phyloP scores from a whole-genome alignment of 805 yeast genomes.

The Teunomyces lycoperdinae region DNA sequence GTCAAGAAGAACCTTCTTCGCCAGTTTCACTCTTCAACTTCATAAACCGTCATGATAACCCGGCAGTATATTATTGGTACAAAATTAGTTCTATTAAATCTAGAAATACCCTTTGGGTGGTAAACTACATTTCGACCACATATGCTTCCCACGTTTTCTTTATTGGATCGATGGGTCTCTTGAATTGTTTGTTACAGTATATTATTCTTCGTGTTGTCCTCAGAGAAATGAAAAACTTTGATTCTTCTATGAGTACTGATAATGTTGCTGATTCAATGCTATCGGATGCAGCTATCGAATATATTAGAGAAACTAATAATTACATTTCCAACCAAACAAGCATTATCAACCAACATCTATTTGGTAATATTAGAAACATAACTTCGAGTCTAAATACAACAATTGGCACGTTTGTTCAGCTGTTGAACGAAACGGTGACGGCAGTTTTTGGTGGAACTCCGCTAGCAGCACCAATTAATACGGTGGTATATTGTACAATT shows the following conservation, averaged over 20 bases:
- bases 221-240: background rate
- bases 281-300: slow-evolving; percentile 1
- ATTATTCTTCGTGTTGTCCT: slow-evolving; percentile 36
- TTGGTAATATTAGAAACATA: slow-evolving; percentile 63
- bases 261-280: background rate
- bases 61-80: slow-evolving; percentile 5
- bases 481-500: slow-evolving; percentile 75
- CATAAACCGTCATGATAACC: slow-evolving; percentile 6
- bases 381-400: slow-evolving; percentile 61
- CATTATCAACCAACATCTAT: slow-evolving; percentile 57
- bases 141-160: slow-evolving; percentile 49
- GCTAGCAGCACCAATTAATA: slow-evolving; percentile 57
- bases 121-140: slow-evolving; percentile 47
- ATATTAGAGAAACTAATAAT: slow-evolving; percentile 44
- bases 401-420: slow-evolving; percentile 50
- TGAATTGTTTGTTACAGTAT: slow-evolving; percentile 54
- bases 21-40: slow-evolving; percentile 3
- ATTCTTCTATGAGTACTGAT: background rate
- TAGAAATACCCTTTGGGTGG: slow-evolving; percentile 5
- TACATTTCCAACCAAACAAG: slow-evolving; percentile 49
- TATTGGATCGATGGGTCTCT: slow-evolving; percentile 56
- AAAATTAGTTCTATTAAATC: background rate
- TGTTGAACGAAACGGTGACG: slow-evolving; percentile 58
- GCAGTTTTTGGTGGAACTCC: slow-evolving; percentile 67
- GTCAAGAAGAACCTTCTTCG: slow-evolving; percentile 1